Conservation (phyloP, 495 filamentous ascomycete species). For the Gamarada debralockiae region DNA sequence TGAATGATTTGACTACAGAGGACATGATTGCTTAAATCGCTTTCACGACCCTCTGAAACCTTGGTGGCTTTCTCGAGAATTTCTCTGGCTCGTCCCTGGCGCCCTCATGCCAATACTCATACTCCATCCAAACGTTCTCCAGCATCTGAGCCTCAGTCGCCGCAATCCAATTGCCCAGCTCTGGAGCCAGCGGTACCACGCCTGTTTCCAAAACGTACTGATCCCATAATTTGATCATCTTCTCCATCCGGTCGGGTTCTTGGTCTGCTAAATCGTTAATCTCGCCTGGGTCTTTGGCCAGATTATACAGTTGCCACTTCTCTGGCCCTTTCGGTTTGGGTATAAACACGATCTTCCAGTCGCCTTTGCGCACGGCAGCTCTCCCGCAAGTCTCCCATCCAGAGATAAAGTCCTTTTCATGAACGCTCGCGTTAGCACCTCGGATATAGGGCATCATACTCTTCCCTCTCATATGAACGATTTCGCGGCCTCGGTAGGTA, state of each 20-base stretch:
- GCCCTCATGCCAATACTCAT: slow-evolving; percentile 63
- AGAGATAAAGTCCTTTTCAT: slow-evolving; percentile 30
- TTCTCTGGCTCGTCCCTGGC: slow-evolving; percentile 51
- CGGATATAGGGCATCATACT: slow-evolving; percentile 14
- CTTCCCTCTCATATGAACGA: slow-evolving; percentile 56
- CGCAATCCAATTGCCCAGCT: slow-evolving; percentile 45
- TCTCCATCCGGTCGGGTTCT: slow-evolving; percentile 25
- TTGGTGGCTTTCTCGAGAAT: slow-evolving; percentile 47
- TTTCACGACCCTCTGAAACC: slow-evolving; percentile 49
- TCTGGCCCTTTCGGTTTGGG: slow-evolving; percentile 30
- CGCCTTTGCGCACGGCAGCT: slow-evolving; percentile 34
- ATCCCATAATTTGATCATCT: slow-evolving; percentile 36
- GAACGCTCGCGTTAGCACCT: slow-evolving; percentile 22
- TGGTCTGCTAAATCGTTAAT: slow-evolving; percentile 30
- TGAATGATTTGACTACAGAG: too few species aligned
- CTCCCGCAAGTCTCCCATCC: slow-evolving; percentile 39
- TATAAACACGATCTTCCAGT: slow-evolving; percentile 38
- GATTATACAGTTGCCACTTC: slow-evolving; percentile 34
- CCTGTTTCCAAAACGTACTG: slow-evolving; percentile 55
- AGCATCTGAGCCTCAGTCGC: slow-evolving; percentile 64
- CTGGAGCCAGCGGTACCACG: slow-evolving; percentile 43
- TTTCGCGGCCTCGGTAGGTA: slow-evolving; percentile 49
- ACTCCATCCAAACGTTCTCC: slow-evolving; percentile 67
- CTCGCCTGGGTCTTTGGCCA: slow-evolving; percentile 37
- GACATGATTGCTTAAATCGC: too few species aligned